Conservation (phyloP, 2,329 filamentous ascomycete genomes). For the Alternaria sp. region DNA sequence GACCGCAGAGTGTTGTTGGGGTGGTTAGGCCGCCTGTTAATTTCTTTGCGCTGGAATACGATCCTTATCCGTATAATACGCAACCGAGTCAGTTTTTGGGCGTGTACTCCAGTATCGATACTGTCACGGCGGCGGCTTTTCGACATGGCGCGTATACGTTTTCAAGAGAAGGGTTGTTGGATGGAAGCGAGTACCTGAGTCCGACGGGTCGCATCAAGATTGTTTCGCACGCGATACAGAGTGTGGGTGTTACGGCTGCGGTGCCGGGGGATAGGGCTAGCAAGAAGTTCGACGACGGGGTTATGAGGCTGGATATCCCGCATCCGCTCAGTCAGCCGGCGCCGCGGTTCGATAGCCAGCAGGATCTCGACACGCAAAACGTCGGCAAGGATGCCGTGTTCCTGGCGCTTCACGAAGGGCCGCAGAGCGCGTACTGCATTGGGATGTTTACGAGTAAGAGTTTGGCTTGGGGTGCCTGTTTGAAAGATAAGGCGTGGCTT, state of each 20-base stretch:
- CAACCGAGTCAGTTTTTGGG: constrained; percentile 26
- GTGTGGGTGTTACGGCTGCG: constrained; percentile 14
- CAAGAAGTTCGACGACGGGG: constrained; percentile 2
- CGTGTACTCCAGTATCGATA: constrained; percentile 27
- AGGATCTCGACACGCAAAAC: background rate
- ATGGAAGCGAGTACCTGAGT: constrained; percentile 30
- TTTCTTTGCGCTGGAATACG: constrained; percentile 27
- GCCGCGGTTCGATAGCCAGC: constrained; percentile 6
- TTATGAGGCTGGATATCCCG: constrained; percentile 29
- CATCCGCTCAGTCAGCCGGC: constrained; percentile 21
- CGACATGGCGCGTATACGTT: constrained; percentile 30
- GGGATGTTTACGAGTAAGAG: constrained; percentile 22
- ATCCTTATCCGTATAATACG: constrained; percentile 29
- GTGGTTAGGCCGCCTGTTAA: background rate
- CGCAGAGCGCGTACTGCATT: constrained; percentile 21
- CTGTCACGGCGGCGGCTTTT: constrained; percentile 26
- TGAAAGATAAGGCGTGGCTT: constrained; percentile 30
- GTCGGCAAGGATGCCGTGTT: constrained; percentile 13
- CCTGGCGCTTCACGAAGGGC: constrained; percentile 23
- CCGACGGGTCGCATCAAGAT: constrained; percentile 33
- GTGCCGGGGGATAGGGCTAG: constrained; percentile 11
- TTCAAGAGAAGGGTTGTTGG: constrained; percentile 27
- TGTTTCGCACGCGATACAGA: constrained; percentile 17
- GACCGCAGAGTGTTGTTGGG: background rate
- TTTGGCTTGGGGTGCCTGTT: constrained; percentile 32